Evolutionary conservation across 2,329 filamentous ascomycete species (phyloP).

Genomic region (Tolypocladium tundrense): DNA sequence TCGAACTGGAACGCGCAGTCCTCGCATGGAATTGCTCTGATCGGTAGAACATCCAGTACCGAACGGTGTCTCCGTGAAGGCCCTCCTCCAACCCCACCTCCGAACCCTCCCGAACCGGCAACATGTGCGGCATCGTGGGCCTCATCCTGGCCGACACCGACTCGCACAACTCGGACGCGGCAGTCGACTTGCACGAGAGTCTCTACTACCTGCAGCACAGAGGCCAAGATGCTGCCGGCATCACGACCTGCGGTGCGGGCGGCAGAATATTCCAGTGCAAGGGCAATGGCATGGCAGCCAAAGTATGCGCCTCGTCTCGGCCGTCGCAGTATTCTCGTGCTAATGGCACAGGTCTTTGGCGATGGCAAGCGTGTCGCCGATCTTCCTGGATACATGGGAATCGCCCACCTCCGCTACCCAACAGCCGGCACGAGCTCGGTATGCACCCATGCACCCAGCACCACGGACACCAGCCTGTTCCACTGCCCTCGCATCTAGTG

Average conservation of each 20-base stretch:
- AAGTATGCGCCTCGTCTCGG: constrained; percentile 1
- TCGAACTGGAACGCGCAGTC: neutral
- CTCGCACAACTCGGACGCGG: constrained; percentile 27
- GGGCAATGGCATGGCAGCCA: constrained; percentile 65
- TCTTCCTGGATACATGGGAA: constrained; percentile 63
- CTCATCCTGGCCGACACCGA: constrained; percentile 1
- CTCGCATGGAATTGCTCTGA: neutral
- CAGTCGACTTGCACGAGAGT: constrained; percentile 58
- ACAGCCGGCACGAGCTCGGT: constrained; percentile 68
- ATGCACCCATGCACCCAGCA: constrained; percentile 6
- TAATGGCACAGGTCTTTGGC: constrained; percentile 51
- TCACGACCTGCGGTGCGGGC: constrained; percentile 59
- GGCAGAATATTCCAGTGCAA: constrained; percentile 85
- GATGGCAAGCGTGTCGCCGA: constrained; percentile 60
- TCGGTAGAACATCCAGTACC: neutral
- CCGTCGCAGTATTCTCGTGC: neutral
- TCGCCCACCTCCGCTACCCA: constrained; percentile 80
- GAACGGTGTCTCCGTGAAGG: neutral
- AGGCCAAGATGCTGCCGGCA: constrained; percentile 82
- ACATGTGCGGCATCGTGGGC: constrained; percentile 2
- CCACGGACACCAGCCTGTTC: neutral
- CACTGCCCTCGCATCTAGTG: no score
- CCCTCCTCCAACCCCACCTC: neutral
- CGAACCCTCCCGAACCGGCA: neutral
- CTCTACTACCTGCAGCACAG: constrained; percentile 59